Evolutionary conservation across 2,329 filamentous ascomycete genomes (phyloP).

Genomic region (Alternaria infectoria): DNA sequence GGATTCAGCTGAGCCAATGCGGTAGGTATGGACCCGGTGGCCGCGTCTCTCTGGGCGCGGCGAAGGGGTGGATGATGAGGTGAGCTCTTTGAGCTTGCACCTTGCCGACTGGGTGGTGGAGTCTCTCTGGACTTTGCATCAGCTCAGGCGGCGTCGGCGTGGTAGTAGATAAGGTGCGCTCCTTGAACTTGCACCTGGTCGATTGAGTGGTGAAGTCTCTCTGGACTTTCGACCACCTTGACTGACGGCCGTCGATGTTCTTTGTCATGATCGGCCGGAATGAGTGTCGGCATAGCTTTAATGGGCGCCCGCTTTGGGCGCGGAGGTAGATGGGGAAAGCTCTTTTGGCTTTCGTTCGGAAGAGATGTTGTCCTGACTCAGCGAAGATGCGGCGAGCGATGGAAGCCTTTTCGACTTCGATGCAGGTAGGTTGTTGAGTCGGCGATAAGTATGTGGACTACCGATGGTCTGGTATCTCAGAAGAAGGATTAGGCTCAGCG

Average conservation of each 20-base stretch:
- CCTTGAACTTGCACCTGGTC: not conserved
- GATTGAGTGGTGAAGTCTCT: not conserved
- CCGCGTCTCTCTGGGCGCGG: not conserved
- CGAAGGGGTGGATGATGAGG: not conserved
- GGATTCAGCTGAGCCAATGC: too few species aligned
- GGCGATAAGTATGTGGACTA: not conserved
- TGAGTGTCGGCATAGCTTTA: not conserved
- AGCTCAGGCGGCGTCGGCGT: too few species aligned
- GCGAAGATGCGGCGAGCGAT: not conserved
- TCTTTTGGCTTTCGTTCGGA: not conserved
- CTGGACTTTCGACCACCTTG: not conserved
- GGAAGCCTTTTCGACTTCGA: not conserved
- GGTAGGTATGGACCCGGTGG: not conserved
- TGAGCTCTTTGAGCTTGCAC: not conserved
- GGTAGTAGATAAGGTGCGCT: not conserved
- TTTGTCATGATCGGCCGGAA: not conserved
- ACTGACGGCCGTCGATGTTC: not conserved
- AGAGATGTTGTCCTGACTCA: accelerated
- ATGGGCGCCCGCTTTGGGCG: not conserved
- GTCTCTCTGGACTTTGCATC: not conserved
- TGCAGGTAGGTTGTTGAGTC: not conserved
- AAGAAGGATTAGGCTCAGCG: too few species aligned
- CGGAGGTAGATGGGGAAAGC: accelerated
- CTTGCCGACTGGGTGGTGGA: not conserved
- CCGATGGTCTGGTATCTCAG: not conserved